These are phyloP conservation scores for Leccinum disarticulatum DNA, from an alignment of 768 basidiomycete genomes.

Conservation along the genomic window DNA sequence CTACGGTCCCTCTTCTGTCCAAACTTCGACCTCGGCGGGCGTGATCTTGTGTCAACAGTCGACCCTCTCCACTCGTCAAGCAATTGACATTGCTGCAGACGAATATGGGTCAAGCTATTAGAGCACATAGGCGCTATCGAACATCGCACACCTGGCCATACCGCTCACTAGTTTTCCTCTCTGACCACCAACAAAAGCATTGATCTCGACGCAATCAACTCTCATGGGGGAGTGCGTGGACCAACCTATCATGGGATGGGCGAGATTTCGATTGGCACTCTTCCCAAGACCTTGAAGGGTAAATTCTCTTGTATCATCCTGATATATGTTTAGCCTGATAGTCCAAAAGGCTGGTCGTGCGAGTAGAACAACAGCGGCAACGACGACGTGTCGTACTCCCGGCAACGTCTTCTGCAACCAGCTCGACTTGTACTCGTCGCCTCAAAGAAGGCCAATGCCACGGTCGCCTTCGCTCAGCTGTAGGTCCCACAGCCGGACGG, in stretches of 20 bases:
- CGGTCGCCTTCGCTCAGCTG: constrained; percentile 42
- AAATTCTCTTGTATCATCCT: too few species aligned
- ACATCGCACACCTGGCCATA: too few species aligned
- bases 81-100: too few species aligned
- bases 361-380: constrained; percentile 13
- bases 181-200: too few species aligned
- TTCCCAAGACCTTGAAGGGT: constrained; percentile 31
- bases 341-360: constrained; percentile 11
- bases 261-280: too few species aligned
- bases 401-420: constrained; percentile 66
- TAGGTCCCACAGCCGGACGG: constrained; percentile 39
- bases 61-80: constrained; percentile 52
- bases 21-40: constrained; percentile 63
- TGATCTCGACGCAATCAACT: too few species aligned
- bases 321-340: too few species aligned
- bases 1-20: constrained; percentile 68
- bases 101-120: too few species aligned
- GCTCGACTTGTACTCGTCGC: constrained; percentile 68
- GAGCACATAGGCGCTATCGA: too few species aligned
- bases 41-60: constrained; percentile 67
- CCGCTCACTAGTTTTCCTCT: too few species aligned
- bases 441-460: constrained; percentile 57
- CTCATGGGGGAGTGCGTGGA: too few species aligned
- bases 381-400: constrained; percentile 49
- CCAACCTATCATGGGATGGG: too few species aligned